Percentiles rank a stretch among this genome's conserved stretches.
phyloP scores from a whole-genome alignment of 2,329 filamentous ascomycete genomes.

The Sordariomycetes sp. region DNA sequence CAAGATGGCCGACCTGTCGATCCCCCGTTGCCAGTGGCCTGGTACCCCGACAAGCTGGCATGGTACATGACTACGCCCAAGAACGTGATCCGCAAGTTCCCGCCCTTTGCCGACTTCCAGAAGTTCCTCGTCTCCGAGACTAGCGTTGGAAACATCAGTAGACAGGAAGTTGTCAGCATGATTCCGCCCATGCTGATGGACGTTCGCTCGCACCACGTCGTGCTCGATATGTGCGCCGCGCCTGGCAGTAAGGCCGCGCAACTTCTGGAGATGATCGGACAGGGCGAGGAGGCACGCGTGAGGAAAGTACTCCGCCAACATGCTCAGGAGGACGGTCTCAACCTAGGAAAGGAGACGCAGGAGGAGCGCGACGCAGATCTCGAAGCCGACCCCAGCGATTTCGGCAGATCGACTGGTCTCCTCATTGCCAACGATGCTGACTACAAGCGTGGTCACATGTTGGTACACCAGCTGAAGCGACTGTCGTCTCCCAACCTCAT shows the following conservation, averaged over 20 bases:
- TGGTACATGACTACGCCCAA: constrained; percentile 99
- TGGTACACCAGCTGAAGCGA: constrained; percentile 96
- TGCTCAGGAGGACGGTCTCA: constrained; percentile 50
- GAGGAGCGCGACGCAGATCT: constrained; percentile 41
- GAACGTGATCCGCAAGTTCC: constrained; percentile 86
- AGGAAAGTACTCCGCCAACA: constrained; percentile 58
- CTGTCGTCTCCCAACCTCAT: constrained; percentile 93
- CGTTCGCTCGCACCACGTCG: constrained; percentile 80
- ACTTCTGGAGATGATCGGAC: constrained; percentile 87
- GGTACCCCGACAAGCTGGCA: constrained; percentile 91
- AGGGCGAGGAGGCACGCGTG: constrained; percentile 82
- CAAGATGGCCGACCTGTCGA: constrained; percentile 75
- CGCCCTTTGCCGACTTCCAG: constrained; percentile 91
- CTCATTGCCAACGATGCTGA: constrained; percentile 94
- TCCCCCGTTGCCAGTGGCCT: constrained; percentile 71
- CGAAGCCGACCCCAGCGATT: constrained; percentile 55
- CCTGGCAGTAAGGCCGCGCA: constrained; percentile 96
- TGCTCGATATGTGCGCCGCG: constrained; percentile 91
- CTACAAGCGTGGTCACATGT: constrained; percentile 93
- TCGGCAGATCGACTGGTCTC: constrained; percentile 82
- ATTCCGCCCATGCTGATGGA: constrained; percentile 93
- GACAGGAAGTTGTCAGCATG: constrained; percentile 98
- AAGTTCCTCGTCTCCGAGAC: constrained; percentile 98
- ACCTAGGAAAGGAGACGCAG: constrained; percentile 36
- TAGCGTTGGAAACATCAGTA: constrained; percentile 91